Evolutionary conservation across 768 basidiomycete genomes (phyloP).

Genomic region (Termitomyces sp.): DNA sequence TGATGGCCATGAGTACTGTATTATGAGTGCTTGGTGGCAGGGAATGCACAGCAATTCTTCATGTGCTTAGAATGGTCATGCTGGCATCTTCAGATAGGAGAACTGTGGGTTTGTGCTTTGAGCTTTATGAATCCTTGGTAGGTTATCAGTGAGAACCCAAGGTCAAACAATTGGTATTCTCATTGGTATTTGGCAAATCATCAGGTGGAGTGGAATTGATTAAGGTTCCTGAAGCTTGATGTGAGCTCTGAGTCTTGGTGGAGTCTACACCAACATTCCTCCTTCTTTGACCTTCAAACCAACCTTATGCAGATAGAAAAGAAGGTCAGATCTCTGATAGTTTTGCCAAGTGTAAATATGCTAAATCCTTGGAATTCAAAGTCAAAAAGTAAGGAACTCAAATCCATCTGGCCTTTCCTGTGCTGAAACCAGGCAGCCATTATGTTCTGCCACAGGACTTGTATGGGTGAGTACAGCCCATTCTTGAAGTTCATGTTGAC

Average conservation of each 20-base stretch:
- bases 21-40: not conserved
- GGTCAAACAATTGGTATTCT: not conserved
- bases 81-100: too few species aligned
- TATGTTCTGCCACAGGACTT: not conserved
- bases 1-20: slow-evolving; percentile 4
- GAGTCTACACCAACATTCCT: not conserved
- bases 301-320: not conserved
- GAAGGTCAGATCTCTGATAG: not conserved
- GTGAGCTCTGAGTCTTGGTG: too few species aligned
- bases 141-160: slow-evolving; percentile 4
- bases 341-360: not conserved
- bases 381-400: too few species aligned
- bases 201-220: not conserved
- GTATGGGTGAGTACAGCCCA: not conserved
- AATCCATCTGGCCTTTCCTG: not conserved
- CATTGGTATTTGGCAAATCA: not conserved
- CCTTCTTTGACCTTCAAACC: not conserved
- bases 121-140: not conserved
- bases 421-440: slow-evolving; percentile 13
- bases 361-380: not conserved
- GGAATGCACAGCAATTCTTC: slow-evolving; percentile 1
- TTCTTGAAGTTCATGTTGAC: not conserved
- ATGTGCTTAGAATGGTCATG: not conserved
- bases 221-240: too few species aligned
- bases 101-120: slow-evolving; percentile 4